Percentiles rank a stretch among this genome's conserved stretches.
Conservation (phyloP, 257 asterid species). For the Nicotiana tabacum region DNA sequence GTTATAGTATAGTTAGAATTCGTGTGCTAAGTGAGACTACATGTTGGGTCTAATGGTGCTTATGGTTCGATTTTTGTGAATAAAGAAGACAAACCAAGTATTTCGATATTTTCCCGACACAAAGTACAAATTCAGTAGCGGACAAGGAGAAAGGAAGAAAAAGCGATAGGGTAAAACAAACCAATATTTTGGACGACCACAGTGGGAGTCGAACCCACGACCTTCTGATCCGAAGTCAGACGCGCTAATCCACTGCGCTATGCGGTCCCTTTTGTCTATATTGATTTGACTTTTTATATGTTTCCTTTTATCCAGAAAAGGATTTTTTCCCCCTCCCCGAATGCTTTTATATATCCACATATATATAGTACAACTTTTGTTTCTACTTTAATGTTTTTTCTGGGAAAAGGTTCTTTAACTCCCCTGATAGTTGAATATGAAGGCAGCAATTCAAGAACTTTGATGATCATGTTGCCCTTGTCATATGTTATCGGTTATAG, state of each 20-base stretch:
- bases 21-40: too few species aligned
- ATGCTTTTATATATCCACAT: too few species aligned
- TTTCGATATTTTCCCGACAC: neutral
- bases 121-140: too few species aligned
- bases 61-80: neutral
- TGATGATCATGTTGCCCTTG: neutral
- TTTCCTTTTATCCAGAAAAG: too few species aligned
- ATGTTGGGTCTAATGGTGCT: too few species aligned
- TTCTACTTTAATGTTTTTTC: neutral
- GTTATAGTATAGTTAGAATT: too few species aligned
- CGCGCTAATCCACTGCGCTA: constrained; percentile 99
- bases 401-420: neutral
- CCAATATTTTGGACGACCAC: constrained; percentile 47
- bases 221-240: constrained; percentile 99
- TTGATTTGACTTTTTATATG: too few species aligned
- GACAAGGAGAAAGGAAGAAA: neutral
- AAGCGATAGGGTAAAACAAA: neutral
- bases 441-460: neutral
- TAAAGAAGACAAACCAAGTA: neutral
- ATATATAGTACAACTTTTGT: neutral
- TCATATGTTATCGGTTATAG: neutral
- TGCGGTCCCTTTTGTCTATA: constrained; percentile 48
- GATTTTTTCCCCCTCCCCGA: too few species aligned
- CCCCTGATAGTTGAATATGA: neutral
- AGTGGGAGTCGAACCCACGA: constrained; percentile 99